Evolutionary conservation across 2,329 filamentous ascomycete species (phyloP), one percentile per base, ranked within the genome.

Genomic region (Neonectria neomacrospora): DNA sequence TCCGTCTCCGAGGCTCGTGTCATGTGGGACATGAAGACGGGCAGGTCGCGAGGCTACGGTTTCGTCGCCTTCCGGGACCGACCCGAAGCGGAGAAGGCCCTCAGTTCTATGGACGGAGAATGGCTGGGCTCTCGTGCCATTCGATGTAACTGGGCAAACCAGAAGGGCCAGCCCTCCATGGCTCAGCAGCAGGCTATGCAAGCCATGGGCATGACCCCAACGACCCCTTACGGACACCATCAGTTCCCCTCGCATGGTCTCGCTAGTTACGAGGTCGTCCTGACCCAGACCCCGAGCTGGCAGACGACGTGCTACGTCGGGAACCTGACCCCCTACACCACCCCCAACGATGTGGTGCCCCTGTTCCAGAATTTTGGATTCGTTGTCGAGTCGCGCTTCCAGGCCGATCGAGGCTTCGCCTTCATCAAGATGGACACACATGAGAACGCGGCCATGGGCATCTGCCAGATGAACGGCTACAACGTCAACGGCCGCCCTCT

Each of bases 11-110:
- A 99, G 80, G 96, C 96, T 64, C 94, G 96, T 74, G 96, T 99
- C 68, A 99, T 99, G 96, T 99, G 96, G 96, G 96, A 99, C 79
- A 99, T 99, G 96, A 99, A 99, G 87, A 99, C 96, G 37, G 96
- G 96, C 71, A 91, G 96, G 68, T 98, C 96, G 70, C 92, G 96
- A 77, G 96, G 96, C 64, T 99, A 99, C 76, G 96, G 96, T 12
- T 99, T 99, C 76, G 95, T 98, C 71, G 96, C 96, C 53, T 99
- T 97, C 87, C 92, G 95, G 67, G 96, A 99, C 67, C 93, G 95
- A 67, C 83, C 88, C 37, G 96, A 99, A 75, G 96, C 96, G 28
- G 96, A 99, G 79, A 97, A 97, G 81, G 95, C 96, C 2, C 81
- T 99, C 75, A 97, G 91, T 81, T 94, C 94, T 67, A 99, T 99